A percentile compares a stretch with the other conserved stretches of the same genome.
Evolutionary conservation across 306 rosid species (phyloP).

Genomic region (Cyamopsis tetragonoloba): DNA sequence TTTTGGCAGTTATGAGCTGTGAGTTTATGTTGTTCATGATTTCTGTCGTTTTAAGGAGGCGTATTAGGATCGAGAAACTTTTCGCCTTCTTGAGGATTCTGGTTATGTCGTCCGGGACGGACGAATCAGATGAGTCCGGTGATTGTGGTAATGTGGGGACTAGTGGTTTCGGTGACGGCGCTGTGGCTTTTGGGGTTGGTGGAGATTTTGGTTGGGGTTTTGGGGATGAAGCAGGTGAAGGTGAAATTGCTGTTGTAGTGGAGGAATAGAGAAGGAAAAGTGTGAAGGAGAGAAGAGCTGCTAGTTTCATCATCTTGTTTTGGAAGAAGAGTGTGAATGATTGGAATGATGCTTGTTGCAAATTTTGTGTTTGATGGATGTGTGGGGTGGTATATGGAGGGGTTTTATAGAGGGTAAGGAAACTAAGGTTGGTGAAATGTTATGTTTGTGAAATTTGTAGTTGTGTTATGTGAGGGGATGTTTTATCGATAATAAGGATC

Average conservation of each 20-base stretch:
- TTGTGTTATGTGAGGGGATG: slow-evolving; percentile 15
- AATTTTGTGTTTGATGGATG: background rate
- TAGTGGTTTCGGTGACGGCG: slow-evolving; percentile 24
- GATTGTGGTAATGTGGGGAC: slow-evolving; percentile 33
- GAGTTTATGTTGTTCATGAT: slow-evolving; percentile 40
- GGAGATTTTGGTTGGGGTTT: slow-evolving; percentile 17
- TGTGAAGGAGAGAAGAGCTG: slow-evolving; percentile 14
- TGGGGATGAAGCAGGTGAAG: slow-evolving; percentile 32
- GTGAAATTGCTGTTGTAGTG: slow-evolving; percentile 22
- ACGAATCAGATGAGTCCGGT: slow-evolving; percentile 23
- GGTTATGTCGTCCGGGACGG: slow-evolving; percentile 27
- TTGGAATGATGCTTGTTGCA: slow-evolving; percentile 6
- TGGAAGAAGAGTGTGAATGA: background rate
- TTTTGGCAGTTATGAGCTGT: slow-evolving; percentile 38
- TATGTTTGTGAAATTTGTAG: slow-evolving; percentile 11
- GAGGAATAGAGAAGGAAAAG: slow-evolving; percentile 3
- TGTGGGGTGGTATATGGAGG: background rate
- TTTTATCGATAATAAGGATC: background rate
- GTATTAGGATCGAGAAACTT: slow-evolving; percentile 26
- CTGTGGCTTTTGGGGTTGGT: background rate
- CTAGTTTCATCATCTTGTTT: slow-evolving; percentile 22
- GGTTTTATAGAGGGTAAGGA: slow-evolving; percentile 11
- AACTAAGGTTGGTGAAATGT: slow-evolving; percentile 23
- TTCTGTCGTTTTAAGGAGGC: slow-evolving; percentile 36
- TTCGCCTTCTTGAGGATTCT: slow-evolving; percentile 38